Conservation (phyloP, 192 early-diverging fungal genomes). For the Coemansia sp. region DNA sequence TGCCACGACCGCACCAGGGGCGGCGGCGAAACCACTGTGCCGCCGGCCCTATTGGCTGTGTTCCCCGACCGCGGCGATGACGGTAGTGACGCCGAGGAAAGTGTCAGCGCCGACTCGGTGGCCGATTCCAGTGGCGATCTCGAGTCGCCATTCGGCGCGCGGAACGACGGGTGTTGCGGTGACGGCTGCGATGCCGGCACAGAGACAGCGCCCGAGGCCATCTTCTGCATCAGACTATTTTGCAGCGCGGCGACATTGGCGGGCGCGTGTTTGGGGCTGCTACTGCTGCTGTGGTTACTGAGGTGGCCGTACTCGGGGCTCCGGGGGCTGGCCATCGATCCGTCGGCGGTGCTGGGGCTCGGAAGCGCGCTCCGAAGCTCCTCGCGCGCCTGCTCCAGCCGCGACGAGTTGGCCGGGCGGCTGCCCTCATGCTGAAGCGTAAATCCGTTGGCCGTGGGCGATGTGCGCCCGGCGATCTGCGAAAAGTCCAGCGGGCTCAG, state of each 20-base stretch:
- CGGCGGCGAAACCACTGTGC: constrained; percentile 7
- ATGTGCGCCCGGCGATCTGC: constrained; percentile 12
- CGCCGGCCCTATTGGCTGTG: neutral
- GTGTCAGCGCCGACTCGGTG: constrained; percentile 11
- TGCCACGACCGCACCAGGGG: constrained; percentile 7
- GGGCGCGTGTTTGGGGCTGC: neutral
- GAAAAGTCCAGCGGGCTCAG: constrained; percentile 25
- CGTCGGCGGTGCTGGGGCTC: constrained; percentile 2
- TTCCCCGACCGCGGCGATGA: constrained; percentile 2
- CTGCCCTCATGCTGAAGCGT: constrained; percentile 6
- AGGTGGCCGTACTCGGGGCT: constrained; percentile 5
- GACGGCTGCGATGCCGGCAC: neutral
- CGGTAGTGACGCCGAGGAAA: constrained; percentile 14
- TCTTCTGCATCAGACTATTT: constrained; percentile 22
- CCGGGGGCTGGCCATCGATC: neutral
- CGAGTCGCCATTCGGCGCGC: neutral
- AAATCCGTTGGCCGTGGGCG: constrained; percentile 19
- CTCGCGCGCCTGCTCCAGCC: constrained; percentile 21
- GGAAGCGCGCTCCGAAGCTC: constrained; percentile 16
- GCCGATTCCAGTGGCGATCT: constrained; percentile 1
- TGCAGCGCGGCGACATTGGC: constrained; percentile 23
- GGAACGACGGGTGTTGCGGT: neutral
- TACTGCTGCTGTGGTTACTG: constrained; percentile 2
- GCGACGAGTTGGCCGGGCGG: neutral
- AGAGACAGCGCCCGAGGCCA: constrained; percentile 3